Base-by-base conservation (phyloP, 352 stramenopile genomes). In the Globisporangium recalcitrans region DNA sequence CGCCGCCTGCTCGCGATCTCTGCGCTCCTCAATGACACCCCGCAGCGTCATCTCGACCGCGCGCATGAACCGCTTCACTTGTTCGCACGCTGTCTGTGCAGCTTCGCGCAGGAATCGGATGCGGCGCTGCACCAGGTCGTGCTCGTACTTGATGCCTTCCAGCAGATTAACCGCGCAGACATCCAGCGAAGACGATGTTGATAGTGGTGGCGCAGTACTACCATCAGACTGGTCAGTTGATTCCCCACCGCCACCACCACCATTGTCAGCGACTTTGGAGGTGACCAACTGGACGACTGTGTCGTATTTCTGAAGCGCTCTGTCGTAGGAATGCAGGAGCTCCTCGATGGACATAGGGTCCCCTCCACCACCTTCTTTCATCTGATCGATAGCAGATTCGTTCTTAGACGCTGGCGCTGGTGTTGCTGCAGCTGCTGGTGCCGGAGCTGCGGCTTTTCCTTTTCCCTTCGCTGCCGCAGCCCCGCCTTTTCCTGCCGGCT, bases 91-190 rank as follows among this genome's bases (percentile, higher is more conserved):
- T 7, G 59, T 71, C n/a, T 84, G 62, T 1, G 72, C 65, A 4
- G 65, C 63, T 21, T 82, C 70, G 36, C 79, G 73, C 16, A 94
- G 69, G 34, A 70, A 85, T 1, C 63, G 55, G 13, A 94, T 71
- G 4, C 82, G 79, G 2, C 69, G 65, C 53, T 74, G 55, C 44
- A 91, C 75, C 8, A 85, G 55, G 6, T 74, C 70, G 44, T 86
- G 74, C 52, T 94, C 82, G 60, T 87, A 91, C 29, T 64, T 69
- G 54, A 90, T 68, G 29, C 77, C 80, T 38, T 76, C 78, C 22
- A 81, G 44, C 46, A 88, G 67, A 29, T 93, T 93, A 11, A 62
- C 61, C 52, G 68, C 74, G 38, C 71, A 69, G 16, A 74, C 48
- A 52, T 83, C 76, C 22, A 42, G 36, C 1, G 51, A 7, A 14